A percentile compares a stretch with the other conserved stretches of the same genome.
phyloP scores from a whole-genome alignment of 2,329 filamentous ascomycete genomes.

The Diaporthe destruens region DNA sequence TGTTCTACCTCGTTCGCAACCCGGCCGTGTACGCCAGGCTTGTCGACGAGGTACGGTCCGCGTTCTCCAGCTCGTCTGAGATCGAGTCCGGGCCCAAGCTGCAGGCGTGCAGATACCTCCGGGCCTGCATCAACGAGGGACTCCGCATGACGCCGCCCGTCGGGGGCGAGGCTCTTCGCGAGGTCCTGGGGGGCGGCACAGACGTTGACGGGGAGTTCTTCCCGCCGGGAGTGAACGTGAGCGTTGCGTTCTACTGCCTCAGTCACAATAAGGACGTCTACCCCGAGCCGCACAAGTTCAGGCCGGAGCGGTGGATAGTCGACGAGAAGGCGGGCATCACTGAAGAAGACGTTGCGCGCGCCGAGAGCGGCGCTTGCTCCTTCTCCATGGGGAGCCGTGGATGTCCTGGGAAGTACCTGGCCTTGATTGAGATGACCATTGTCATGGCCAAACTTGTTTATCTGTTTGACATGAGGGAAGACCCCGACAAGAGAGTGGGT shows the following conservation, averaged over 20 bases:
- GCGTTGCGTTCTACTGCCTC: constrained; percentile 7
- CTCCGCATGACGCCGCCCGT: constrained; percentile 45
- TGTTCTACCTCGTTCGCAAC: constrained; percentile 37
- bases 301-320: constrained; percentile 33
- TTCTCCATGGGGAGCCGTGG: constrained; percentile 32
- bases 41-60: background rate
- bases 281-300: constrained; percentile 25
- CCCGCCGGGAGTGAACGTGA: constrained; percentile 24
- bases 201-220: constrained; percentile 26
- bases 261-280: constrained; percentile 34
- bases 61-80: background rate
- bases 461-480: constrained; percentile 23
- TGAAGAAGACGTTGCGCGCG: constrained; percentile 4
- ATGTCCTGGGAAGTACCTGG: constrained; percentile 35
- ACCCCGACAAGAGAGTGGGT: constrained; percentile 5
- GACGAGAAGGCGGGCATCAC: constrained; percentile 11
- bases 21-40: constrained; percentile 30
- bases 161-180: background rate
- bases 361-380: constrained; percentile 16
- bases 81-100: constrained; percentile 12
- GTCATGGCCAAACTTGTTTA: constrained; percentile 27
- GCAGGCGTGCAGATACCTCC: constrained; percentile 44
- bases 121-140: constrained; percentile 46
- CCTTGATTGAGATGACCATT: constrained; percentile 30
- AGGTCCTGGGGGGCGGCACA: constrained; percentile 14